Base-by-base conservation (phyloP, 2,329 filamentous ascomycete genomes). In the Plenodomus biglobosus region DNA sequence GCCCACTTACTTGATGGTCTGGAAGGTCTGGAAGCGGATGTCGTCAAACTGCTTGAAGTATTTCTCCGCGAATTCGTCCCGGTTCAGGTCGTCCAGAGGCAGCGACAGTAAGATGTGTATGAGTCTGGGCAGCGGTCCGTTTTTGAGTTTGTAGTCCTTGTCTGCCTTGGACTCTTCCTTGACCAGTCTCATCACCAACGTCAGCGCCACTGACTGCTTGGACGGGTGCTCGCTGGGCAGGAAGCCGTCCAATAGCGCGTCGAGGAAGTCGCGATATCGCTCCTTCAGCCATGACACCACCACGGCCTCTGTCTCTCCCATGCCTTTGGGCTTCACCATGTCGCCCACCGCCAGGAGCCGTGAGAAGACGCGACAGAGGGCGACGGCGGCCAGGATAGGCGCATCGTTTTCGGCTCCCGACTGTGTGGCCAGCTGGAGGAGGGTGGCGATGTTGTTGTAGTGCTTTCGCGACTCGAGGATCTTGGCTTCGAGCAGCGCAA, bases 381-480 rank as follows among this genome's bases (percentile, higher is more conserved):
- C 86, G 17, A 96, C 85, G 0, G 86, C 83, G 0, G 91, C 88
- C 27, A 88, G 75, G 39, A 89, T 76, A 10, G 82, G 78, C 3
- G 82, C 77, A 37, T 86, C 81, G 1, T 76, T 71, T 16, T 80
- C 76, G 17, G 76, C 69, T 2, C 79, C 71, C 30, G 80, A 69
- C 32, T 84, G 73, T 44, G 59, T 63, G 1, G 65, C 54, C 62
- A 84, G 80, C 36, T 80, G 79, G 38, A 95, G 77, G 32, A 97
- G 75, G 10, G 80, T 82, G 7, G 84, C 80, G 64, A 97, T 92
- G 67, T 95, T 90, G 77, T 96, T 95, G 79, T 95, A 95, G 73
- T 96, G 83, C 71, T 91, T 90, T 65, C 85, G 88, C 41, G 91
- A 95, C 71, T 94, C 86, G 53, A 91, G 75, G 46, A 97, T 91